Percentiles rank a stretch among this genome's conserved stretches.
phyloP scores from a whole-genome alignment of 805 yeast species.

The Yamadazyma phyllophila region DNA sequence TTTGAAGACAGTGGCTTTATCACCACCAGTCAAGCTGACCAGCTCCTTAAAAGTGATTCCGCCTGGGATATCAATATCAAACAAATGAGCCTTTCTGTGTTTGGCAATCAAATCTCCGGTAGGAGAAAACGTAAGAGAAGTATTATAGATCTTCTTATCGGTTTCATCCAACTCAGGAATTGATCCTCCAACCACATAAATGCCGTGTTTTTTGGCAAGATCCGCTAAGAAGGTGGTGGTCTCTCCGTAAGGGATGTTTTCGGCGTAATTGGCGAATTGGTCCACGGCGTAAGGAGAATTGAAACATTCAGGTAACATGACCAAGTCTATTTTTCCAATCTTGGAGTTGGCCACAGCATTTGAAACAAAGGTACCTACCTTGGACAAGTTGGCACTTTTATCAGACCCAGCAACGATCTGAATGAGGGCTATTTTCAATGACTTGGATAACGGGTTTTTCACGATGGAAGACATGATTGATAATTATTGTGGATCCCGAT shows the following conservation, averaged over 20 bases:
- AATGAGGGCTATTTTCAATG: constrained; percentile 75
- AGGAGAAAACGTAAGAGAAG: constrained; percentile 72
- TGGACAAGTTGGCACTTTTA: constrained; percentile 70
- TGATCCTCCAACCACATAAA: constrained; percentile 85
- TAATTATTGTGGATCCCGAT: background rate
- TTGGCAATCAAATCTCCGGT: constrained; percentile 77
- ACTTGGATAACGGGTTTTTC: constrained; percentile 47
- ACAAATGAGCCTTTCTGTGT: constrained; percentile 85
- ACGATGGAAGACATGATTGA: constrained; percentile 8
- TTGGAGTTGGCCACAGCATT: constrained; percentile 50
- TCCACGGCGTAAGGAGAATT: constrained; percentile 91
- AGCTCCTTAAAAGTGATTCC: constrained; percentile 88
- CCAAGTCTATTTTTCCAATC: constrained; percentile 51
- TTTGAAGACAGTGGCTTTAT: constrained; percentile 74
- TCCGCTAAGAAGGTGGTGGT: constrained; percentile 58
- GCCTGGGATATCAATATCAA: constrained; percentile 89
- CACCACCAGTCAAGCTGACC: constrained; percentile 71
- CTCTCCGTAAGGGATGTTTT: constrained; percentile 74
- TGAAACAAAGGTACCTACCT: constrained; percentile 61
- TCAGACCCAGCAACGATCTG: constrained; percentile 83
- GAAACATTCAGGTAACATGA: constrained; percentile 94
- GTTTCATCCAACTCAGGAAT: constrained; percentile 72
- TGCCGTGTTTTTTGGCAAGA: constrained; percentile 62
- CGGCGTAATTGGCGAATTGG: constrained; percentile 86
- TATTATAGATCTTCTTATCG: constrained; percentile 60